These are phyloP conservation scores for Globisporangium cylindrosporum DNA, from an alignment of 352 stramenopile genomes.

Conservation along the genomic window DNA sequence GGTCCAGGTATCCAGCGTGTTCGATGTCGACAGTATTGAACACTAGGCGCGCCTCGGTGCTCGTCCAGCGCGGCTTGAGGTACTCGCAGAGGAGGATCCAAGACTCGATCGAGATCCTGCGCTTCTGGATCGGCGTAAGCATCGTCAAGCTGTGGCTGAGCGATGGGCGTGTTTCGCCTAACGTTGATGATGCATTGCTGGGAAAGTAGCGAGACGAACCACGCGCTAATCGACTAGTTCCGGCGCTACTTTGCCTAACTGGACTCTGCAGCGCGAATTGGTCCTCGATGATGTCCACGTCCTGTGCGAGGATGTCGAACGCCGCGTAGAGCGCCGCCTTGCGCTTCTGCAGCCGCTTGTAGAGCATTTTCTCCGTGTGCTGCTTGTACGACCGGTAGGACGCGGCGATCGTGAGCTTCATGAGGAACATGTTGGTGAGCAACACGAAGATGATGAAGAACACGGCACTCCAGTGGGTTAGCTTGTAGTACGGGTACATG, in stretches of 20 bases:
- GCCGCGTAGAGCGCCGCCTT: slow-evolving; percentile 74
- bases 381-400: slow-evolving; percentile 86
- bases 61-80: slow-evolving; percentile 73
- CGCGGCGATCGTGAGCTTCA: slow-evolving; percentile 84
- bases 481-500: slow-evolving; percentile 81
- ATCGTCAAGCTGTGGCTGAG: slow-evolving; percentile 34
- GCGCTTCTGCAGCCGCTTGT: slow-evolving; percentile 82
- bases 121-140: slow-evolving; percentile 44
- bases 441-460: slow-evolving; percentile 83
- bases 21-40: slow-evolving; percentile 80
- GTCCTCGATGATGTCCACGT: slow-evolving; percentile 48
- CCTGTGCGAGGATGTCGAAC: slow-evolving; percentile 70
- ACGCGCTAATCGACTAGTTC: slow-evolving; percentile 20
- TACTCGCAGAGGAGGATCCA: slow-evolving; percentile 75
- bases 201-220: slow-evolving; percentile 68
- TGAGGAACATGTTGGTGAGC: slow-evolving; percentile 75
- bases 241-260: neutral
- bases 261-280: slow-evolving; percentile 16
- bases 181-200: slow-evolving; percentile 3
- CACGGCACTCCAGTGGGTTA: slow-evolving; percentile 73
- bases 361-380: slow-evolving; percentile 83
- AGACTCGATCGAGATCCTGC: slow-evolving; percentile 61
- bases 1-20: slow-evolving; percentile 54
- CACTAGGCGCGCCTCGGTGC: slow-evolving; percentile 66
- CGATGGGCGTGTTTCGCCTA: slow-evolving; percentile 37